Base-by-base conservation (phyloP, 2,329 filamentous ascomycete species). In the Aspergillus brasiliensis region DNA sequence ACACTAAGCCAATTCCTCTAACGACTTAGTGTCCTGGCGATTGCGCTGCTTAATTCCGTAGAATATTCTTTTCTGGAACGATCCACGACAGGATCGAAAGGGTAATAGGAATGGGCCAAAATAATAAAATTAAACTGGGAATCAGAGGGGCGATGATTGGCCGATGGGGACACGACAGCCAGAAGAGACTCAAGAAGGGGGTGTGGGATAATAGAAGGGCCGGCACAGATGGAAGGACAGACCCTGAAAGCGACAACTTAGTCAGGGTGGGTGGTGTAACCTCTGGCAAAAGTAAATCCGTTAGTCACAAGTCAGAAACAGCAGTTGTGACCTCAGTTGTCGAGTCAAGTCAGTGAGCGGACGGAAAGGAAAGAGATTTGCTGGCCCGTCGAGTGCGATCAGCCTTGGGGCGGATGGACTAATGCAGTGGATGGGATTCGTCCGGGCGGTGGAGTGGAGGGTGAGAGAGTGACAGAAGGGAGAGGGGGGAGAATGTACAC, bases 301-400 rank as follows among this genome's bases (percentile, higher is more conserved):
- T 44, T 42, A 56, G 47, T 54, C 47, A 51, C 21, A 55, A 49
- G 55, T 61, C 52, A 58, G 34, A 15, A 53, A 42, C 31, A 10
- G 13, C 34, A 37, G 34, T 53, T 53, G 51, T 19, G 34, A 53
- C 38, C 40, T 13, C 28, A 51, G 42, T 28, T 34, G 31, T 34
- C 11, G 31, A 34, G 25, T 46, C 38, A 47, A 48, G 57, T 55
- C 34, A 52, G 55, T n/a, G 28, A 51, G 51, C 28, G 28, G 44
- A 59, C 27, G 51, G 46, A 17, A 58, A 53, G 57, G 51, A 56
- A 60, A 64, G 62, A 64, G 62, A 64, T 64, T 63, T 60, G 61
- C 56, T 63, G 57, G 59, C 42, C 46, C 44, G 56, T 58, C 51
- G 31, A 58, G 56, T 31, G 42, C 37, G 64, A 65, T 65, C 64